phyloP scores from a whole-genome alignment of 2,329 filamentous ascomycete genomes.

The Sclerotiophoma versabilis region DNA sequence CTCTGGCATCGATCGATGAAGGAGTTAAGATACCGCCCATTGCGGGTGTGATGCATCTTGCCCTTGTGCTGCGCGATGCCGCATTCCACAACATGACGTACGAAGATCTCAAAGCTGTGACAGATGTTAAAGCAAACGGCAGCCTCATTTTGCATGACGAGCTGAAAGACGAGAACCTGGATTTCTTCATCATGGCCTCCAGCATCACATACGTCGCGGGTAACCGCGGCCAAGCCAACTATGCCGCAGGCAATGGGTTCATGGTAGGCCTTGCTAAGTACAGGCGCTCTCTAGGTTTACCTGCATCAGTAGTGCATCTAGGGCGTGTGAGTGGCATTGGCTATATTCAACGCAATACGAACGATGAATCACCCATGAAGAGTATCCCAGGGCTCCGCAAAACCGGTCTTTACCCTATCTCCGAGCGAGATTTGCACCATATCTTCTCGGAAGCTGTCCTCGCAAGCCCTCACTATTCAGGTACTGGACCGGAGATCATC shows the following conservation, averaged over 20 bases:
- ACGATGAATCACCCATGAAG: background rate
- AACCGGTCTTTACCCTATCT: background rate
- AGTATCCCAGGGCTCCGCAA: background rate
- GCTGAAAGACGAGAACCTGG: slow-evolving; percentile 22
- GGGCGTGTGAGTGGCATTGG: slow-evolving; percentile 57
- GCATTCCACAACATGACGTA: slow-evolving; percentile 19
- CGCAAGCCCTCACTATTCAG: slow-evolving; percentile 9
- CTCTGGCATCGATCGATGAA: background rate
- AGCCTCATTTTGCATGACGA: slow-evolving; percentile 4
- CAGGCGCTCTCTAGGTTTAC: slow-evolving; percentile 21
- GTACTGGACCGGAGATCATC: slow-evolving; percentile 15
- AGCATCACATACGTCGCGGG: slow-evolving; percentile 31
- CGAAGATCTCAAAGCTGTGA: slow-evolving; percentile 11
- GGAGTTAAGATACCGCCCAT: slow-evolving; percentile 12
- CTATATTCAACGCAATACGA: slow-evolving; percentile 33
- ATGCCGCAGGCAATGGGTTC: slow-evolving; percentile 54
- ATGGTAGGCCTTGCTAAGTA: slow-evolving; percentile 30
- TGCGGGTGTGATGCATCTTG: slow-evolving; percentile 22
- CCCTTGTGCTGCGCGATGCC: slow-evolving; percentile 17
- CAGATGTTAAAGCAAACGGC: slow-evolving; percentile 21
- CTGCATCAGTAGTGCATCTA: slow-evolving; percentile 58
- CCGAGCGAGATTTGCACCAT: slow-evolving; percentile 21
- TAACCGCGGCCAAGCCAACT: slow-evolving; percentile 53
- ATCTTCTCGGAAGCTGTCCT: slow-evolving; percentile 15
- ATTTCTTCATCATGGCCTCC: slow-evolving; percentile 41